Evolutionary conservation across 305 asterid species (phyloP).

Genomic region (Solanum hybrid): DNA sequence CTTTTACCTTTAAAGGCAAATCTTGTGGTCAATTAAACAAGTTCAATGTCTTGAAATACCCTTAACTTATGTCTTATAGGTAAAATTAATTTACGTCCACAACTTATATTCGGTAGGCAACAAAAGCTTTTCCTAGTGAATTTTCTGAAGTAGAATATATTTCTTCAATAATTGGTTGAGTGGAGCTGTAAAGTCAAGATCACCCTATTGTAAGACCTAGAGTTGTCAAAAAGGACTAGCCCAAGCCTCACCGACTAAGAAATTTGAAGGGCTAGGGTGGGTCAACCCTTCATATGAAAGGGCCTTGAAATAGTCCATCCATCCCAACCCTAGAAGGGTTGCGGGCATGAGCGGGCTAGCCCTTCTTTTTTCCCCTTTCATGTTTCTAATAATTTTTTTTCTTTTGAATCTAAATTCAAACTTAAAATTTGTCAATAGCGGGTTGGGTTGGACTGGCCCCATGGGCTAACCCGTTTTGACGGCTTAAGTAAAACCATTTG

Average conservation of each 20-base stretch:
- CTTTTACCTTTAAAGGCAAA: background rate
- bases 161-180: background rate
- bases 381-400: too few relatives aligned
- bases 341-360: background rate
- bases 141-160: background rate
- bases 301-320: too few relatives aligned
- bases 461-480: background rate
- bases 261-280: background rate
- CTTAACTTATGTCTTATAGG: background rate
- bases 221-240: too few relatives aligned
- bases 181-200: background rate
- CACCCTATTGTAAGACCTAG: background rate
- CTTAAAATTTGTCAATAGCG: background rate
- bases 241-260: rapidly evolving
- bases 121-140: background rate
- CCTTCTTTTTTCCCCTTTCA: rapidly evolving
- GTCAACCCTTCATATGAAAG: background rate
- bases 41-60: background rate
- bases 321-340: background rate
- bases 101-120: background rate
- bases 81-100: background rate
- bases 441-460: background rate
- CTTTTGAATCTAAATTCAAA: background rate
- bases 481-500: background rate
- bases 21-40: background rate